A percentile compares a stretch with the other conserved stretches of the same genome.
phyloP scores from a whole-genome alignment of 2,329 filamentous ascomycete genomes.

The Myrmaecium sp. region DNA sequence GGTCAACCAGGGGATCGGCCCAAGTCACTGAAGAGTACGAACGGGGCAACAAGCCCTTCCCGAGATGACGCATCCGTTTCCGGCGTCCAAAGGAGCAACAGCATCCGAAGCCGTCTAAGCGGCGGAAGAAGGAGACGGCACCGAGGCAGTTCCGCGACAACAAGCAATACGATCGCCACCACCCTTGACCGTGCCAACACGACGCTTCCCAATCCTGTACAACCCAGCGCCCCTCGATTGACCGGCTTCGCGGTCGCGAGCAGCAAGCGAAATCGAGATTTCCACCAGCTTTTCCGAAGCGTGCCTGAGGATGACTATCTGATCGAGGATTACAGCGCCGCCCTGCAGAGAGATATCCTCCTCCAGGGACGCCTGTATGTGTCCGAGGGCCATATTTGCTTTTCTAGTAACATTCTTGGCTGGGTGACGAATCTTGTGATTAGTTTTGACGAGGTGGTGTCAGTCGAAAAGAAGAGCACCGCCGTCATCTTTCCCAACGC shows the following conservation, averaged over 20 bases:
- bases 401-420: constrained; percentile 95
- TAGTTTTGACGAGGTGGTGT: constrained; percentile 94
- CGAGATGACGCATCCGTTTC: too few relatives aligned
- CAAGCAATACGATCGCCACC: constrained; percentile 51
- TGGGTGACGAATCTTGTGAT: constrained; percentile 97
- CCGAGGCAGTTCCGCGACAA: constrained; percentile 59
- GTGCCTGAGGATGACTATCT: constrained; percentile 96
- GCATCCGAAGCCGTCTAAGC: constrained; percentile 36
- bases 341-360: constrained; percentile 85
- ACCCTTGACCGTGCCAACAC: constrained; percentile 54
- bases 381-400: constrained; percentile 93
- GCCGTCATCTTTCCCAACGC: constrained; percentile 94
- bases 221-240: constrained; percentile 50
- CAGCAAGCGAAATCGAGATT: constrained; percentile 90
- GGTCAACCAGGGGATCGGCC: constrained; percentile 19
- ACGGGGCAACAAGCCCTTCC: too few relatives aligned
- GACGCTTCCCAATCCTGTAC: constrained; percentile 48
- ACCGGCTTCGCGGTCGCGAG: constrained; percentile 93
- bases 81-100: constrained; percentile 37
- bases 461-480: constrained; percentile 91
- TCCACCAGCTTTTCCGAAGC: constrained; percentile 84
- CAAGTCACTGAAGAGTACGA: constrained; percentile 22
- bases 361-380: constrained; percentile 89
- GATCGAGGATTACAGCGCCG: constrained; percentile 97
- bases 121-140: constrained; percentile 44